Evolutionary conservation across 495 filamentous ascomycete genomes (phyloP).

Genomic region (Ramalina intermedia): DNA sequence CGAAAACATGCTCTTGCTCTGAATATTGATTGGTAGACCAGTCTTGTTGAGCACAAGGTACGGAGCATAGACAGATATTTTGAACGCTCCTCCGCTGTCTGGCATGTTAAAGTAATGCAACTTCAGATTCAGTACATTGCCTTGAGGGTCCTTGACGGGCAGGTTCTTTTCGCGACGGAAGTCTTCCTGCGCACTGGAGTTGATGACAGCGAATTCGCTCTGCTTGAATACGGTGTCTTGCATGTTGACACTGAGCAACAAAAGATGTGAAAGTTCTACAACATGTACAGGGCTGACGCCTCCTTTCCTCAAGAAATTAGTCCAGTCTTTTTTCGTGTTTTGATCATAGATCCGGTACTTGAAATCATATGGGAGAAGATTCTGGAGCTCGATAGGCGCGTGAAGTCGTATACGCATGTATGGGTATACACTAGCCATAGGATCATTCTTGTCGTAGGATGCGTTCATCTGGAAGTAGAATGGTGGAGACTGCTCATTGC

Average conservation of each 20-base stretch:
- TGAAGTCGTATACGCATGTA: slow-evolving; percentile 87
- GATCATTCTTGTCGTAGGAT: slow-evolving; percentile 63
- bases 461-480: slow-evolving; percentile 96
- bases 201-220: slow-evolving; percentile 94
- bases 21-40: slow-evolving; percentile 73
- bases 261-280: slow-evolving; percentile 83
- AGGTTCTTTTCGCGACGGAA: slow-evolving; percentile 70
- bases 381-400: slow-evolving; percentile 86
- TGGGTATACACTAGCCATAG: slow-evolving; percentile 71
- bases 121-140: slow-evolving; percentile 62
- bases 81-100: slow-evolving; percentile 90
- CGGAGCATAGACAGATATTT: slow-evolving; percentile 81
- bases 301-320: slow-evolving; percentile 90
- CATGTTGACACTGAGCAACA: slow-evolving; percentile 86
- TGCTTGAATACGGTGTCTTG: slow-evolving; percentile 88
- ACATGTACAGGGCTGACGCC: slow-evolving; percentile 95
- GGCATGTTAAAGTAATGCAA: slow-evolving; percentile 90
- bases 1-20: slow-evolving; percentile 76
- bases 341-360: slow-evolving; percentile 98
- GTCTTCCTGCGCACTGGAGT: slow-evolving; percentile 74
- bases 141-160: slow-evolving; percentile 69
- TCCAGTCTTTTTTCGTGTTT: slow-evolving; percentile 96
- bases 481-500: slow-evolving; percentile 56
- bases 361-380: slow-evolving; percentile 92
- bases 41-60: slow-evolving; percentile 94